Evolutionary conservation across 2,329 filamentous ascomycete species (phyloP), one percentile per base, ranked within the genome.

Genomic region (Pestalotiopsis sp.): DNA sequence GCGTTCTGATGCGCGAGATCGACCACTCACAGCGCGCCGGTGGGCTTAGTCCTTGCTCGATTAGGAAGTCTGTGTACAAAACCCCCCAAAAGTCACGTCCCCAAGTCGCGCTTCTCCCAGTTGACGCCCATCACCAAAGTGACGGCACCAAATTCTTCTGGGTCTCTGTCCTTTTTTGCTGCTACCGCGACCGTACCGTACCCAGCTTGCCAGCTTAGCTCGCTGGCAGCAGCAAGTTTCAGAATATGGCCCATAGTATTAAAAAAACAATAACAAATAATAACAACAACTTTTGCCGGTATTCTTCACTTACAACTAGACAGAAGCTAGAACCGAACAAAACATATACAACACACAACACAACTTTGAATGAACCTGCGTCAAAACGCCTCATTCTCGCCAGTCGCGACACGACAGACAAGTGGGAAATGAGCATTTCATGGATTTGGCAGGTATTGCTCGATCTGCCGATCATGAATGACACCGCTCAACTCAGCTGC

Each of bases 11-110:
- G 36, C 62, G 45, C 27, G 41, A 60, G 56, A n/a, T 31, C 17
- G 56, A n/a, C 64, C 52, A 60, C 14, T 66, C 64, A 66, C 64
- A 66, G 64, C 64, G 66, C 66, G 66, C 66, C 59, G 45, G 39
- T 63, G 66, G 66, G 20, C 38, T 56, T 23, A 41, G 36, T 58
- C 66, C 17, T 58, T 49, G 31, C 66, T 63, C 36, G 14, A 67
- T 52, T 62, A 17, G 66, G 66, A 45, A 67, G 36, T 67, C 23
- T 67, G 58, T 67, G 57, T 62, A 67, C 66, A 52, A 62, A 63
- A 41, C 58, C 38, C 57, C 23, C 39, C 58, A 12, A 41, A 17
- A n/a, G 45, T 52, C 45, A 52, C 45, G 45, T 52, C 45, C 31
- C 31, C 20, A 52, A 9, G 64, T 9, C 56, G 52, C 56, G 52